Base-by-base conservation (phyloP, 495 filamentous ascomycete species). In the Neurospora sp. region DNA sequence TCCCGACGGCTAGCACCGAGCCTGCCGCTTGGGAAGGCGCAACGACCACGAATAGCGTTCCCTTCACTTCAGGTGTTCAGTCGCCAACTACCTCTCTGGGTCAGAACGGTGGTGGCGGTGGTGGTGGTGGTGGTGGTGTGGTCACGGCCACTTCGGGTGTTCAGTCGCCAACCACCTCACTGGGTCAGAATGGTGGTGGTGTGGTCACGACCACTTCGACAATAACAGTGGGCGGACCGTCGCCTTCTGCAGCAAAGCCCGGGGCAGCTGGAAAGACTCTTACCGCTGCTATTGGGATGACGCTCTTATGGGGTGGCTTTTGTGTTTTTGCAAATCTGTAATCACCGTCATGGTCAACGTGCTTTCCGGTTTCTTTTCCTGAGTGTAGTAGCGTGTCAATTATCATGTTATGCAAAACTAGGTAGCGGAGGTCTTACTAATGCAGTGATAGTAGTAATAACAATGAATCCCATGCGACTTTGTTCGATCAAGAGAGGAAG, bases 11-110 rank as follows among this genome's bases (percentile, higher is more conserved):
- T 1, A 75, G 82, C 0, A 81, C 84, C 0, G 83, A 88, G 38
- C 78, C 80, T 3, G 81, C 84, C 12, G 88, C 85, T 1, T 91
- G 89, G 78, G 79, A 78, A 20, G 84, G 84, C 69, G 89, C 87
- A 0, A 83, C 79, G 40, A 79, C 80, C 68, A 79, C 81, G 3
- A 77, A 73, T 1, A 78, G 79, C 3, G 78, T 85, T 4, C 86
- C 86, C 0, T 88, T 88, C 61, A 86, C 84, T 4, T 81, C 80
- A 31, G 82, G 80, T 9, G 75, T 85, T 40, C 69, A 76, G 3
- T 78, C 81, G 9, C 77, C 78, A 18, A 81, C 81, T 2, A 61
- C 22, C 27, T 61, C 53, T 2, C 16, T 61, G 7, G 53, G 53
- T 7, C 12, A 14, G 10, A 31, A 61, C n/a, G 16, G 16, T 44